Base-by-base conservation (phyloP, 2,329 filamentous ascomycete species). In the Pyrenochaeta sp. region DNA sequence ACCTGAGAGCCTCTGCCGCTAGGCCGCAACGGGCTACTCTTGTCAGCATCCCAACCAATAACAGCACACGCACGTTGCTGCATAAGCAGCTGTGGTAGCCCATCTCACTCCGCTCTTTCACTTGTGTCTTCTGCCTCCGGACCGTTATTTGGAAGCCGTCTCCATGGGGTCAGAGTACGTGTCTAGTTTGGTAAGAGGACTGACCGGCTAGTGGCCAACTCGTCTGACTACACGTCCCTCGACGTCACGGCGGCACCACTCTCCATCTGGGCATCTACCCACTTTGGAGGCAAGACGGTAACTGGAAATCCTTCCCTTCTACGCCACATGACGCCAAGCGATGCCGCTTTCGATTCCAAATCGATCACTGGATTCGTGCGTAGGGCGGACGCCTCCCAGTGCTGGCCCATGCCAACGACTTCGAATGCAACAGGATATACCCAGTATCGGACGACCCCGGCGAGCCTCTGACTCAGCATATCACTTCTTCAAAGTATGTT, bases 101-200 rank as follows among this genome's bases (percentile, higher is more conserved):
- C 36, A 45, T 50, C 49, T 53, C 49, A 53, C 45, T 36, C 52
- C 48, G 45, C 52, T 32, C 35, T 55, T 50, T 53, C 14, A 27
- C 28, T 5, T 5, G 22, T 15, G 21, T n/a, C n/a, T 21, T 26
- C 10, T 17, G 30, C 18, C 14, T 35, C 6, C 30, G 35, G 15
- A 22, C 13, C 18, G 14, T 14, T 26, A 45, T 44, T 38, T 35
- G 42, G 36, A 40, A 41, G 20, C 14, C 29, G 18, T 31, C 22
- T 29, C 14, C n/a, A 32, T 23, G 21, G 15, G 11, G 28, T 27
- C 7, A 3, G 21, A 7, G 9, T 17, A 9, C 6, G 3, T 18
- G 17, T 17, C 14, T 22, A 13, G 28, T 21, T 15, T 19, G 22
- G 17, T 28, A 29, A 7, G n/a, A 28, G 11, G 35, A 17, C 13